These are phyloP conservation scores for Suillus subalutaceus DNA, from an alignment of 768 basidiomycete species.

Conservation along the genomic window DNA sequence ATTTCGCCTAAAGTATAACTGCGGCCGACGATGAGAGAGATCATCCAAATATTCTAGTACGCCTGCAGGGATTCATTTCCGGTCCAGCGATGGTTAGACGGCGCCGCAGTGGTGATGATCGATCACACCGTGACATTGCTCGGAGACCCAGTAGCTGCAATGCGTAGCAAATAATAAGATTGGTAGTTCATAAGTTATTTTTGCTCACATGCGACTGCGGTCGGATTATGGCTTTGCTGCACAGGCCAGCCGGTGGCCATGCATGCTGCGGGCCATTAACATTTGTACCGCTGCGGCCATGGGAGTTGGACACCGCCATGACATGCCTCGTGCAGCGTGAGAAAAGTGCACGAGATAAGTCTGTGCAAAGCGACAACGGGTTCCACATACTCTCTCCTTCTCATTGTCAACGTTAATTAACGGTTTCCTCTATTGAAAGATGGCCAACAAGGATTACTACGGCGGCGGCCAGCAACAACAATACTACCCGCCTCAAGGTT, in stretches of 20 bases:
- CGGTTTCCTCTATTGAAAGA: conserved; percentile 30
- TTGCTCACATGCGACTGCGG: background rate
- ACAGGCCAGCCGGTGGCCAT: conserved; percentile 8
- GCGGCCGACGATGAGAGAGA: background rate
- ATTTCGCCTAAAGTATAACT: conserved; percentile 7
- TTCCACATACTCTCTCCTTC: conserved; percentile 15
- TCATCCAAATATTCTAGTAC: too few species aligned
- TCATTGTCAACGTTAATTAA: background rate
- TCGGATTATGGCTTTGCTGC: background rate
- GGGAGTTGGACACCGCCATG: conserved; percentile 4
- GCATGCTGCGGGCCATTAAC: conserved; percentile 3
- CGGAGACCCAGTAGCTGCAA: background rate
- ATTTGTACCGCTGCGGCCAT: background rate
- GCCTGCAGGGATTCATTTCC: conserved; percentile 10
- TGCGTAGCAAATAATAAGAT: background rate
- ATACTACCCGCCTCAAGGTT: conserved; percentile 57
- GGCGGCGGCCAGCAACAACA: conserved; percentile 40
- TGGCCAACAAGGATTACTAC: conserved; percentile 83
- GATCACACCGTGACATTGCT: background rate
- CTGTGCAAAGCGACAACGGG: background rate
- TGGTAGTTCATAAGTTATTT: background rate
- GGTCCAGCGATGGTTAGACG: background rate
- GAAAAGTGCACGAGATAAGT: conserved; percentile 12
- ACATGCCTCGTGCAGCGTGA: conserved; percentile 4
- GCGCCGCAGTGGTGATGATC: background rate